Conservation (phyloP, 176 grass and related monocot genomes). For the Oryza rufipogon region DNA sequence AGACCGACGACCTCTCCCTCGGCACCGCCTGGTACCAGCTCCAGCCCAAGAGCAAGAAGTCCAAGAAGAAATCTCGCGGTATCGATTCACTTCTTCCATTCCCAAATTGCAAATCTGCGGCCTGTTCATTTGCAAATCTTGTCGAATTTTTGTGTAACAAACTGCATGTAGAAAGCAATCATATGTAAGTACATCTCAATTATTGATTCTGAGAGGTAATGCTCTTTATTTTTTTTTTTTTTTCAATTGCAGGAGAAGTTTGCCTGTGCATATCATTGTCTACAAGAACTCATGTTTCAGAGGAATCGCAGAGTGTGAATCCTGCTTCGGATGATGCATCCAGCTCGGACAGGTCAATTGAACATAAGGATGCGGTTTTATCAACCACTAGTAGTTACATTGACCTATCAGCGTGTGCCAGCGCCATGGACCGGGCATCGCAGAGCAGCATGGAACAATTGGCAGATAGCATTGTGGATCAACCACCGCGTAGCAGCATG, state of each 20-base stretch:
- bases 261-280: slow-evolving; percentile 67
- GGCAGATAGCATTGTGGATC: slow-evolving; percentile 22
- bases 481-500: slow-evolving; percentile 14
- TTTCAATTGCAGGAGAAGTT: slow-evolving; percentile 67
- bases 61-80: slow-evolving; percentile 86
- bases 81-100: background rate
- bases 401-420: slow-evolving; percentile 39
- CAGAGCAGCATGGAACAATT: slow-evolving; percentile 36
- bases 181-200: background rate
- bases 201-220: background rate
- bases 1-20: slow-evolving; percentile 73
- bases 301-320: slow-evolving; percentile 18
- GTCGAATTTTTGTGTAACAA: background rate
- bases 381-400: slow-evolving; percentile 51
- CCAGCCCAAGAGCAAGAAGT: slow-evolving; percentile 85
- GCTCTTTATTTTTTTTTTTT: background rate
- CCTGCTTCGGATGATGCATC: slow-evolving; percentile 69
- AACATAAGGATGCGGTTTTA: slow-evolving; percentile 41
- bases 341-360: slow-evolving; percentile 75
- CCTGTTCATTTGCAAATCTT: background rate
- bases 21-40: slow-evolving; percentile 90
- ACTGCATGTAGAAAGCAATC: background rate
- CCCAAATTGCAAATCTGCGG: background rate
- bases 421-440: slow-evolving; percentile 11
- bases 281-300: slow-evolving; percentile 48